Evolutionary conservation across 2,329 filamentous ascomycete species (phyloP).

Genomic region (Fusarium drepaniforme): DNA sequence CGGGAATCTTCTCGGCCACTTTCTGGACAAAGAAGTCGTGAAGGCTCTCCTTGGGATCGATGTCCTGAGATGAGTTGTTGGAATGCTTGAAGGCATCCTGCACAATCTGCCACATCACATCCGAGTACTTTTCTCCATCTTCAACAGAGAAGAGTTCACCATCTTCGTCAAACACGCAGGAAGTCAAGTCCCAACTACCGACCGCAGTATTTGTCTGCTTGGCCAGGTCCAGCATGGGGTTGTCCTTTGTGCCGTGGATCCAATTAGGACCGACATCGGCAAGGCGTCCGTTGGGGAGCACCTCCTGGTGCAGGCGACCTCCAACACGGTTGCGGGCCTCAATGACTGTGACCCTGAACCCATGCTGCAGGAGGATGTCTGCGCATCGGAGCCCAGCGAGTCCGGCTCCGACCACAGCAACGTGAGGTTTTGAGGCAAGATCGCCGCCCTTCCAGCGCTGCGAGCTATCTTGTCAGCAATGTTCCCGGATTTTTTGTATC

Average conservation of each 20-base stretch:
- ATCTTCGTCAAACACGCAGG: slow-evolving; percentile 67
- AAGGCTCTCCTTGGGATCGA: slow-evolving; percentile 61
- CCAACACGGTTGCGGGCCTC: slow-evolving; percentile 77
- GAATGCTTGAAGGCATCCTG: slow-evolving; percentile 76
- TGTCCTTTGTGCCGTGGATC: slow-evolving; percentile 80
- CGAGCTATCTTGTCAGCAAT: slow-evolving; percentile 33
- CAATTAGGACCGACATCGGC: slow-evolving; percentile 81
- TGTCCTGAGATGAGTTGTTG: slow-evolving; percentile 65
- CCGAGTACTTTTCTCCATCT: slow-evolving; percentile 61
- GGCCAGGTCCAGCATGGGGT: slow-evolving; percentile 77
- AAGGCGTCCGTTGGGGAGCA: slow-evolving; percentile 59
- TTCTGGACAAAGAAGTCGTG: slow-evolving; percentile 65
- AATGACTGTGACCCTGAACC: slow-evolving; percentile 75
- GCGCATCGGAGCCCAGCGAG: slow-evolving; percentile 79
- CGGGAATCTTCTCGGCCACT: slow-evolving; percentile 59
- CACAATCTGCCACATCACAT: slow-evolving; percentile 76
- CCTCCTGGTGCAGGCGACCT: slow-evolving; percentile 69
- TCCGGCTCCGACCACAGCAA: slow-evolving; percentile 78
- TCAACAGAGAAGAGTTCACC: slow-evolving; percentile 63
- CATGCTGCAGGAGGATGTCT: slow-evolving; percentile 73
- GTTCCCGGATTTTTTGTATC: slow-evolving; percentile 31
- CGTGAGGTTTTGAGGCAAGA: slow-evolving; percentile 57
- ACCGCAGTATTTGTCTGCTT: slow-evolving; percentile 67
- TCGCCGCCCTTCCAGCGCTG: slow-evolving; percentile 35
- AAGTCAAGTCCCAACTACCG: slow-evolving; percentile 63